These are phyloP conservation scores for Penicillium nordicum DNA, from an alignment of 2,329 filamentous ascomycete genomes.

Conservation along the genomic window DNA sequence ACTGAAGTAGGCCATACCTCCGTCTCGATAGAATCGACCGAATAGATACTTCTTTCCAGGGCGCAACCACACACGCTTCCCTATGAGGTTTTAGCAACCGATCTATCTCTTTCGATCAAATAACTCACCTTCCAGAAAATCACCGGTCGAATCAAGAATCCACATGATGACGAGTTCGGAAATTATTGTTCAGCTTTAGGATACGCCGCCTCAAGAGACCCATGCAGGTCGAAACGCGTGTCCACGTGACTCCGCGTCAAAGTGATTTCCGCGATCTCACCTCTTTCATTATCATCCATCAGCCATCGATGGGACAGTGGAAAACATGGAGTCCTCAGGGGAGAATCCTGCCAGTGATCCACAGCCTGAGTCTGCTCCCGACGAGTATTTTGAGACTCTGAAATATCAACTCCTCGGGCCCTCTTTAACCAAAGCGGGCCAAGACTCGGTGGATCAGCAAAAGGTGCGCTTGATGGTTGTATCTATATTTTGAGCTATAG, in stretches of 20 bases:
- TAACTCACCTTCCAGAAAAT: conserved; percentile 46
- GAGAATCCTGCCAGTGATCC: conserved; percentile 13
- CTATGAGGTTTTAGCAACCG: conserved; percentile 38
- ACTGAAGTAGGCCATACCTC: conserved; percentile 46
- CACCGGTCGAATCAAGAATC: conserved; percentile 56
- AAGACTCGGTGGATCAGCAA: conserved; percentile 86
- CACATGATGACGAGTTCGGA: conserved; percentile 52
- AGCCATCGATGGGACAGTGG: conserved; percentile 10
- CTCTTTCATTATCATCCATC: background rate
- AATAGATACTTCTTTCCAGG: conserved; percentile 84
- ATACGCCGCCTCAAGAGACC: background rate
- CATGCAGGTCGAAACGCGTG: conserved; percentile 30
- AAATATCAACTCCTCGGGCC: conserved; percentile 90
- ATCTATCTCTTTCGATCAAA: conserved; percentile 32
- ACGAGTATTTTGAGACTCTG: conserved; percentile 58
- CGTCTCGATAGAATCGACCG: conserved; percentile 66
- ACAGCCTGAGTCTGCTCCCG: background rate
- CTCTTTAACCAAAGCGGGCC: conserved; percentile 88
- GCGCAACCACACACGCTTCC: conserved; percentile 75
- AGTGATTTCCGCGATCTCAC: conserved; percentile 14
- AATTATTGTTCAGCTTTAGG: conserved; percentile 7
- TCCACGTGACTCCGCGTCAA: conserved; percentile 35
- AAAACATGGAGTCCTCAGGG: conserved; percentile 23
- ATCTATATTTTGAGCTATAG: background rate
- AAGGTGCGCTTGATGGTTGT: conserved; percentile 54